Percentiles rank a stretch among this genome's conserved stretches.
Conservation (phyloP, 257 asterid species). For the Solanum commersonii region DNA sequence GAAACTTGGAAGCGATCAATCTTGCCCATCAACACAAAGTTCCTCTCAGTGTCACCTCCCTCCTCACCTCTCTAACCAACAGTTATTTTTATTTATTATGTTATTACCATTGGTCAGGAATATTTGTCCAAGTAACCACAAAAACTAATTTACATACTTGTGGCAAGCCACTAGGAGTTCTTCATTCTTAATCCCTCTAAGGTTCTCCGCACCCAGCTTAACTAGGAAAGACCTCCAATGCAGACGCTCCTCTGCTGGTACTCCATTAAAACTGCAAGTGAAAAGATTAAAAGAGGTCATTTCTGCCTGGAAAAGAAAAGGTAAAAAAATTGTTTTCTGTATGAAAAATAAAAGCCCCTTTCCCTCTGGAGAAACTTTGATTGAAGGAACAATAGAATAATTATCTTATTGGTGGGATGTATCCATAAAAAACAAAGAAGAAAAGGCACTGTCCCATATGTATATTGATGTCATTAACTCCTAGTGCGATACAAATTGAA, state of each 20-base stretch:
- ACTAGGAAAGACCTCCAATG: conserved; percentile 97
- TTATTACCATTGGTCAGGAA: not conserved
- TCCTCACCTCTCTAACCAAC: not conserved
- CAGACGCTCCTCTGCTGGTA: conserved; percentile 93
- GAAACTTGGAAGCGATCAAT: not conserved
- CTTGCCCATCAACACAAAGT: not conserved
- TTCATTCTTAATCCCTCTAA: conserved; percentile 83
- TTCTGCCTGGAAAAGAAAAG: not conserved
- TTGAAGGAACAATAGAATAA: not conserved
- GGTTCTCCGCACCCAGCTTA: conserved; percentile 88
- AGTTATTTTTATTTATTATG: not conserved
- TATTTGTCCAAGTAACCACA: not conserved
- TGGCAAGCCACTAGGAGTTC: conserved; percentile 90
- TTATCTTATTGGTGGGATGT: not conserved
- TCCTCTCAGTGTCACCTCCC: not conserved
- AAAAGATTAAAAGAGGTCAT: not conserved
- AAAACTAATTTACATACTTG: conserved; percentile 20
- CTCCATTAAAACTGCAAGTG: conserved; percentile 75
- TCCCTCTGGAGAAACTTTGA: not conserved
- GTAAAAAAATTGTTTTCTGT: not conserved
- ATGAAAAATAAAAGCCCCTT: not conserved
- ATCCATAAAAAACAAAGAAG: not conserved
- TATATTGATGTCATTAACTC: not conserved
- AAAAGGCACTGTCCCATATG: not conserved
- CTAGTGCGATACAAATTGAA: not conserved